phyloP scores from a whole-genome alignment of 106 monocot genomes.

The Allium cepa region DNA sequence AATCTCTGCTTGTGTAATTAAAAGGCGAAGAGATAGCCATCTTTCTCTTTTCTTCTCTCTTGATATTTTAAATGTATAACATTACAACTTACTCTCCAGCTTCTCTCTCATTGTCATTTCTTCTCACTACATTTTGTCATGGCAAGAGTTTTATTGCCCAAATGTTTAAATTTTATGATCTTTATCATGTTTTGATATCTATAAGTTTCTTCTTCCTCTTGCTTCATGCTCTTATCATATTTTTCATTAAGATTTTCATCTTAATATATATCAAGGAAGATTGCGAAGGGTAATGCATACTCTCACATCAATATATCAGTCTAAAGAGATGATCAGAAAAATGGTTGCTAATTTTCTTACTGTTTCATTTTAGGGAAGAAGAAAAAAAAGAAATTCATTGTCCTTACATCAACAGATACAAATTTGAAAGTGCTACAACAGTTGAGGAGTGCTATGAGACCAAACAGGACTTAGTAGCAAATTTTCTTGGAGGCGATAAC shows the following conservation, averaged over 20 bases:
- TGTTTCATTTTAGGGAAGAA: no score
- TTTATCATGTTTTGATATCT: slow-evolving; percentile 20
- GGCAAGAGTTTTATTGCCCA: not conserved
- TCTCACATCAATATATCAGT: not conserved
- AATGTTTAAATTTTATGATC: slow-evolving; percentile 2
- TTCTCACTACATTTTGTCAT: slow-evolving; percentile 5
- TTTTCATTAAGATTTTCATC: slow-evolving; percentile 54
- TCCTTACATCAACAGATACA: slow-evolving; percentile 3
- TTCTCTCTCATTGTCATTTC: not conserved
- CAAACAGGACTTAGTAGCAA: slow-evolving; percentile 16
- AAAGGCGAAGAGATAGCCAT: no score
- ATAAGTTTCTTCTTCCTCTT: slow-evolving; percentile 43
- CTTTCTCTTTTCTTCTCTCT: no score
- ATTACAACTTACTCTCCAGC: not conserved
- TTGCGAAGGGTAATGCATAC: slow-evolving; percentile 6
- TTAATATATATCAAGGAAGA: slow-evolving; percentile 14
- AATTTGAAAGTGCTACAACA: not conserved
- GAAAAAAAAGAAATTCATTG: no score
- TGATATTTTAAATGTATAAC: slow-evolving; percentile 10
- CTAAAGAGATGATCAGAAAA: no score
- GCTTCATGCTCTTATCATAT: slow-evolving; percentile 29
- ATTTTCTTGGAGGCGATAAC: slow-evolving; percentile 27
- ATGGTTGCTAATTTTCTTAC: no score
- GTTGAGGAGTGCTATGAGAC: slow-evolving; percentile 1
- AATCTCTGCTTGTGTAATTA: no score